Base-by-base conservation (phyloP, 306 rosid species). In the Vigna reflexopilosa region DNA sequence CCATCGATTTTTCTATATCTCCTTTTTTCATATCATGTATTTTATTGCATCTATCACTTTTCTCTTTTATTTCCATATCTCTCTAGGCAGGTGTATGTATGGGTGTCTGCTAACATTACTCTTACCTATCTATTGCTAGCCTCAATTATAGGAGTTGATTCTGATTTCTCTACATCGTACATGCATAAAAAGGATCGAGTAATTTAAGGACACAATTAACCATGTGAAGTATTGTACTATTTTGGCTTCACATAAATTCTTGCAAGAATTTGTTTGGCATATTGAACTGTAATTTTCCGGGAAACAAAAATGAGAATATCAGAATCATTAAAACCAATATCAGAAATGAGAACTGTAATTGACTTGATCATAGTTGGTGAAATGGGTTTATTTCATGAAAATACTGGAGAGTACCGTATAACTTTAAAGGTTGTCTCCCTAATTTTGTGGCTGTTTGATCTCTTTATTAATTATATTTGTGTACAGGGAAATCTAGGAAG, bases 401-500 rank as follows among this genome's bases (percentile, higher is more conserved):
- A 68, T 12, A 42, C 73, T 64, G 9, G 36, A 50, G 16, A 34
- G 59, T 28, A 36, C 7, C 50, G 76, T 42, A 50, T 42, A 57
- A 58, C 45, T 79, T 64, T 65, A 14, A 19, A 67, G 17, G 80
- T 55, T 58, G 4, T 42, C 80, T 64, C 61, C n/a, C 71, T 52
- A 19, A 51, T 51, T 47, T 13, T 51, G 22, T 48, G 48, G 15
- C 62, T 69, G 54, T 61, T 67, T 32, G 42, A 52, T 61, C 61
- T 30, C 28, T 67, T 65, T 62, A 16, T 55, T 19, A 45, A 44
- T 24, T 3, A 30, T 48, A 42, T 16, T 5, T 56, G 69, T 57
- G 62, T 82, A 15, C 90, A 95, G 98, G 83, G 56, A 89, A 87
- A 77, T 76, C 92, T 75, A 74, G 84, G 40, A 91, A 91, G 88